phyloP scores from a whole-genome alignment of 108 stramenopile genomes.

The Nitzschia putrida region DNA sequence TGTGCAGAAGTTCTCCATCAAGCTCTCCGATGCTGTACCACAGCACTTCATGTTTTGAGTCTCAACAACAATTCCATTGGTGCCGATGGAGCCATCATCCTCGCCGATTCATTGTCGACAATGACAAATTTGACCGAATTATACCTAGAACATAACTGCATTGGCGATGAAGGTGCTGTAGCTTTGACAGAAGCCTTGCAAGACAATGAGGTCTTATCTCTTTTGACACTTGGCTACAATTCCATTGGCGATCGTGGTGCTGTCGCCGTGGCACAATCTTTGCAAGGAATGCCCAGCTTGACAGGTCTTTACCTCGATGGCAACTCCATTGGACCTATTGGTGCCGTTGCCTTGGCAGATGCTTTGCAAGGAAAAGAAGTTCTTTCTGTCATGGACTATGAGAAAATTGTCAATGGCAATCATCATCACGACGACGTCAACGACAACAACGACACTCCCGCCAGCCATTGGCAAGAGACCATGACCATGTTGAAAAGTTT shows the following conservation, averaged over 20 bases:
- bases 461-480: neutral
- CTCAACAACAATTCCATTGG: too few relatives aligned
- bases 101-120: too few relatives aligned
- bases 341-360: slow-evolving; percentile 5
- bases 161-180: neutral
- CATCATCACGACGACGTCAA: neutral
- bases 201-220: neutral
- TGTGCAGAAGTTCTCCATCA: too few relatives aligned
- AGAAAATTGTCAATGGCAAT: neutral
- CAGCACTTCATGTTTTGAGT: too few relatives aligned
- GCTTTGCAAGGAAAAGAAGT: slow-evolving; percentile 1
- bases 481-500: neutral
- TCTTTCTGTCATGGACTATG: neutral
- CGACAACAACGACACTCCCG: too few relatives aligned
- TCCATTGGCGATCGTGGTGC: neutral
- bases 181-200: neutral
- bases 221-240: neutral
- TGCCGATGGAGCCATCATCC: too few relatives aligned
- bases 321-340: neutral
- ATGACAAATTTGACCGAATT: too few relatives aligned
- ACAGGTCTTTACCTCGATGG: neutral
- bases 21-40: too few relatives aligned
- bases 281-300: neutral
- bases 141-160: too few relatives aligned
- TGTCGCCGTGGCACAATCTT: neutral